Evolutionary conservation across 345 rosid genomes (phyloP).

Genomic region (Citrus glauca): DNA sequence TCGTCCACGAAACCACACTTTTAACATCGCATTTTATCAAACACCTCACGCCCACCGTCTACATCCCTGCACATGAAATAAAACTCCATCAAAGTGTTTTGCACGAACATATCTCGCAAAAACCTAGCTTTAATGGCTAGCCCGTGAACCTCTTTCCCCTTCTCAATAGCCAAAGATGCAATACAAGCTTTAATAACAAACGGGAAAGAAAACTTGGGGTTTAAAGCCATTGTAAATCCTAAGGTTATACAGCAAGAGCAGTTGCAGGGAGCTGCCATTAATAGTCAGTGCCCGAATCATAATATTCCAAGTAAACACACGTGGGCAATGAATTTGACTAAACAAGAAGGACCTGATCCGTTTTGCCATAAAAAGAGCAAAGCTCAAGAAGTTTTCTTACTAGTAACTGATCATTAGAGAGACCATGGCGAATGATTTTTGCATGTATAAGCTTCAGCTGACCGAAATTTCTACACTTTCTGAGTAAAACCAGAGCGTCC

Average conservation of each 20-base stretch:
- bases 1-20: constrained; percentile 70
- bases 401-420: constrained; percentile 48
- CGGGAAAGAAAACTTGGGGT: constrained; percentile 66
- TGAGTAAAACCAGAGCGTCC: constrained; percentile 40
- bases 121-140: constrained; percentile 56
- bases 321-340: constrained; percentile 35
- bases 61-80: constrained; percentile 47
- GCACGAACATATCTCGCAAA: constrained; percentile 41
- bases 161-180: constrained; percentile 21
- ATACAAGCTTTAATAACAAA: constrained; percentile 63
- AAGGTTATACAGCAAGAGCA: constrained; percentile 46
- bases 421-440: constrained; percentile 42
- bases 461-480: constrained; percentile 36
- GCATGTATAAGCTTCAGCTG: constrained; percentile 63
- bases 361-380: constrained; percentile 39
- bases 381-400: constrained; percentile 47
- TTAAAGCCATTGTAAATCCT: constrained; percentile 41
- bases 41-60: constrained; percentile 44
- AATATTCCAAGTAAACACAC: constrained; percentile 66
- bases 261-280: constrained; percentile 36
- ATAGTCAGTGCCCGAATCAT: constrained; percentile 52
- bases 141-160: constrained; percentile 56
- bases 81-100: constrained; percentile 59
- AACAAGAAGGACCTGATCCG: constrained; percentile 46
- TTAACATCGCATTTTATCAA: constrained; percentile 46